Conservation (phyloP, 1,139 yeast species). For the Scheffersomyces parashehatae region DNA sequence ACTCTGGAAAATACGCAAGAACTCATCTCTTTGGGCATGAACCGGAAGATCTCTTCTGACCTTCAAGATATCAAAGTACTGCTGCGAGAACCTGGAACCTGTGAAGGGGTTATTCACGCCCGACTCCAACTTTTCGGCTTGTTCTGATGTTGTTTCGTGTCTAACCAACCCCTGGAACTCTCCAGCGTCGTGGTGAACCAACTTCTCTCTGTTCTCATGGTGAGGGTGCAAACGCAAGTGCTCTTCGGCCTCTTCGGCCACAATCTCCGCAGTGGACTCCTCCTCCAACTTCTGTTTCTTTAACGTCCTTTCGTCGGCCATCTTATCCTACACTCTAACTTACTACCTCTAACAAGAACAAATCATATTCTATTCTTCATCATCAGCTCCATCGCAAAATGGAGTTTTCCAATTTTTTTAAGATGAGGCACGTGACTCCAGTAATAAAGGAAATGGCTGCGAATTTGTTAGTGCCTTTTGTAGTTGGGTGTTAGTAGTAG, state of each 20-base stretch:
- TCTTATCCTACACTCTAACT: not conserved
- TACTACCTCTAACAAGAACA: too few species aligned
- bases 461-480: too few species aligned
- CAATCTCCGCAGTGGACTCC: conserved; percentile 51
- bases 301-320: conserved; percentile 31
- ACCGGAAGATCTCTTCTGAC: conserved; percentile 88
- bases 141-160: conserved; percentile 72
- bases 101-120: conserved; percentile 77
- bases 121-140: conserved; percentile 66
- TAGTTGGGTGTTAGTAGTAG: too few species aligned
- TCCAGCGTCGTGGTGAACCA: conserved; percentile 46
- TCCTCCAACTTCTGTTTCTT: conserved; percentile 42
- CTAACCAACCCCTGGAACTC: conserved; percentile 57
- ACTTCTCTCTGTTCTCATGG: conserved; percentile 10
- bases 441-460: too few species aligned
- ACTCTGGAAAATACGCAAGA: conserved; percentile 74
- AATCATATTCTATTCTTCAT: too few species aligned
- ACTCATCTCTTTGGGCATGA: conserved; percentile 89
- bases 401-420: too few species aligned
- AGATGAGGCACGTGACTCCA: too few species aligned
- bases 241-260: conserved; percentile 60
- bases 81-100: conserved; percentile 57
- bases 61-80: conserved; percentile 75
- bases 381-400: too few species aligned
- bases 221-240: conserved; percentile 38